phyloP scores from a whole-genome alignment of 2,329 filamentous ascomycete species.

The Colletotrichum limetticola region DNA sequence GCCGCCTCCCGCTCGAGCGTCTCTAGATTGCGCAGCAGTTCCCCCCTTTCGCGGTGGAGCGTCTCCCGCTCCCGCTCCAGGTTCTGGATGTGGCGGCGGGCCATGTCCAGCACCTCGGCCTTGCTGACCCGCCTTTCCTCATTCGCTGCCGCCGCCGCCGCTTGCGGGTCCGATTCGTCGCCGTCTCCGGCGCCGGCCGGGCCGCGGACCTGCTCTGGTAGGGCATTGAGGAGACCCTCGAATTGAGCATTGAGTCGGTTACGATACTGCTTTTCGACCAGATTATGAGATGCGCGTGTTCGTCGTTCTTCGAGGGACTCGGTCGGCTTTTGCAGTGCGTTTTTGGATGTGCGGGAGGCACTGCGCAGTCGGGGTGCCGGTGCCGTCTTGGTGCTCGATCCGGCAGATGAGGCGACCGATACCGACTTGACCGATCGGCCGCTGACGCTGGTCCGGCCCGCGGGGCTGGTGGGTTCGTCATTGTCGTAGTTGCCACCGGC shows the following conservation, averaged over 20 bases:
- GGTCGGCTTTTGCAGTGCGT: slow-evolving; percentile 38
- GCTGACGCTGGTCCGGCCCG: slow-evolving; percentile 23
- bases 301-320: slow-evolving; percentile 43
- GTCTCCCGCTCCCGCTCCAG: slow-evolving; percentile 44
- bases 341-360: slow-evolving; percentile 45
- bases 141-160: slow-evolving; percentile 38
- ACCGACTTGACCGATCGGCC: slow-evolving; percentile 20
- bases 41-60: slow-evolving; percentile 44
- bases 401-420: slow-evolving; percentile 19
- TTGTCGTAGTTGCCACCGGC: slow-evolving; percentile 1
- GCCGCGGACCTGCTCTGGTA: slow-evolving; percentile 40
- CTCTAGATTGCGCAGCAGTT: slow-evolving; percentile 36
- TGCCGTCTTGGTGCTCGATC: slow-evolving; percentile 27
- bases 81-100: slow-evolving; percentile 45
- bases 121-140: slow-evolving; percentile 45
- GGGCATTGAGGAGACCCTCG: slow-evolving; percentile 41
- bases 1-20: slow-evolving; percentile 27
- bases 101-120: slow-evolving; percentile 49
- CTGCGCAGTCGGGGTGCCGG: slow-evolving; percentile 39
- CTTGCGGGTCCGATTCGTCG: slow-evolving; percentile 29
- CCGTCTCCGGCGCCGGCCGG: slow-evolving; percentile 12
- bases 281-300: slow-evolving; percentile 45
- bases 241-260: slow-evolving; percentile 46
- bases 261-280: slow-evolving; percentile 48
- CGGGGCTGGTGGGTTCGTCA: slow-evolving; percentile 24